Percentiles rank a stretch among this genome's conserved stretches.
Evolutionary conservation across 2,329 filamentous ascomycete genomes (phyloP).

Genomic region (Trichophyton mentagrophytes): DNA sequence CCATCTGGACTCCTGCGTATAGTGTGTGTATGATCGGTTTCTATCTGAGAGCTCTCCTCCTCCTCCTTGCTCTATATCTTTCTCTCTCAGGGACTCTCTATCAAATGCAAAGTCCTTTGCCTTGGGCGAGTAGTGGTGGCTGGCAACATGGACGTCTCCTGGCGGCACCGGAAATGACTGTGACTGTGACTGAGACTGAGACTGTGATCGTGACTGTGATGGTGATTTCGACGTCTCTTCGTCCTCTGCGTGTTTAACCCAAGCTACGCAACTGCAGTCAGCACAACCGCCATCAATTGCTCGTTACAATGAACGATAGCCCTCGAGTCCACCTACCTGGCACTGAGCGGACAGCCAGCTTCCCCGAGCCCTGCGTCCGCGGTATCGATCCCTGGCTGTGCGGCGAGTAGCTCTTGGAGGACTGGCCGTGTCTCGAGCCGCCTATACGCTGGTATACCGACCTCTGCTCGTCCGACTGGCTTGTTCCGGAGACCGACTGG

Average conservation of each 20-base stretch:
- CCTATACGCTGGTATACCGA: not conserved
- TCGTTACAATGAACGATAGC: not conserved
- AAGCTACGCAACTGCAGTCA: constrained; percentile 8
- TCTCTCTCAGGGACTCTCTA: not conserved
- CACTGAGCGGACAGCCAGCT: constrained; percentile 3
- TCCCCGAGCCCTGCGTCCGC: not conserved
- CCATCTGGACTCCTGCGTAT: constrained; percentile 34
- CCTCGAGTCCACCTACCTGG: constrained; percentile 5
- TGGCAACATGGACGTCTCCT: constrained; percentile 9
- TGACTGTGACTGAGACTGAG: not conserved
- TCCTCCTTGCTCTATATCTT: not conserved
- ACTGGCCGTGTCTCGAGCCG: constrained; percentile 3
- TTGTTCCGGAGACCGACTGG: constrained; percentile 10
- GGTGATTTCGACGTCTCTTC: not conserved
- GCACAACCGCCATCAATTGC: not conserved
- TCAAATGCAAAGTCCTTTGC: not conserved
- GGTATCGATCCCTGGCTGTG: not conserved
- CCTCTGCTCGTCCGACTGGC: constrained; percentile 9
- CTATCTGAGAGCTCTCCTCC: not conserved
- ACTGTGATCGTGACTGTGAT: not conserved
- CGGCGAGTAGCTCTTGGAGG: not conserved
- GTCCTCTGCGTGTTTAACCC: constrained; percentile 10
- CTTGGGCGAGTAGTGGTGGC: constrained; percentile 12
- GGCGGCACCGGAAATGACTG: constrained; percentile 9
- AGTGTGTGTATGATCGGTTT: not conserved